phyloP scores from a whole-genome alignment of 108 stramenopile genomes.

The Pseudonitzschia multiseries region DNA sequence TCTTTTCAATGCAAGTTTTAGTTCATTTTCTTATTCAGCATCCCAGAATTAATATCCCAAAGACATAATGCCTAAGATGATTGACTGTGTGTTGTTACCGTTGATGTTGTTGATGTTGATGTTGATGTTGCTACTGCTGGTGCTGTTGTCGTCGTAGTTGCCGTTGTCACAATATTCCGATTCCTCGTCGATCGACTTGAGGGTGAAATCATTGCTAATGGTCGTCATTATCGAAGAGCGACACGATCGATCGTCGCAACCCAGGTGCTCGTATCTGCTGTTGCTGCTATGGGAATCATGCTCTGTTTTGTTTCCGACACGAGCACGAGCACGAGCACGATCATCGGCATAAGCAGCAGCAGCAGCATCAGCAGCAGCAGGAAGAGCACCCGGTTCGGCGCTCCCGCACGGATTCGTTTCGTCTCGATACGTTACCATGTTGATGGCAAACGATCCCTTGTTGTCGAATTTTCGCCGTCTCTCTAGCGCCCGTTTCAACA shows the following conservation, averaged over 20 bases:
- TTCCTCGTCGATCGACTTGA: conserved; percentile 1
- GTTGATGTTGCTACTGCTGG: no score
- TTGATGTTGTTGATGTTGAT: no score
- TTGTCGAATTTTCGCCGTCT: conserved; percentile 6
- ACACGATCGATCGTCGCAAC: neutral
- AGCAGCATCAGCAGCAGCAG: no score
- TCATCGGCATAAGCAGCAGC: no score
- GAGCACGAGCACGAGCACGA: no score
- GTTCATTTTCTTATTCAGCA: no score
- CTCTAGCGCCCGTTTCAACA: conserved; percentile 13
- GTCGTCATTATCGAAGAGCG: neutral
- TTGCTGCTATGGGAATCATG: neutral
- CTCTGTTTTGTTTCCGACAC: no score
- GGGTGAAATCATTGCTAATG: neutral
- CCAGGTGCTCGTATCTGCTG: neutral
- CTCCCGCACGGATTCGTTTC: neutral
- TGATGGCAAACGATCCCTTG: conserved; percentile 16
- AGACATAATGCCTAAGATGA: neutral
- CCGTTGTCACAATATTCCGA: neutral
- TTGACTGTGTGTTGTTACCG: neutral
- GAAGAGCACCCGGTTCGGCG: no score
- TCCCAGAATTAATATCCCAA: no score
- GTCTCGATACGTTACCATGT: conserved; percentile 16
- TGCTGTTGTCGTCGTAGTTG: no score
- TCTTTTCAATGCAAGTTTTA: no score